Evolutionary conservation across 805 yeast species (phyloP).

Genomic region (Starmerella apicola): DNA sequence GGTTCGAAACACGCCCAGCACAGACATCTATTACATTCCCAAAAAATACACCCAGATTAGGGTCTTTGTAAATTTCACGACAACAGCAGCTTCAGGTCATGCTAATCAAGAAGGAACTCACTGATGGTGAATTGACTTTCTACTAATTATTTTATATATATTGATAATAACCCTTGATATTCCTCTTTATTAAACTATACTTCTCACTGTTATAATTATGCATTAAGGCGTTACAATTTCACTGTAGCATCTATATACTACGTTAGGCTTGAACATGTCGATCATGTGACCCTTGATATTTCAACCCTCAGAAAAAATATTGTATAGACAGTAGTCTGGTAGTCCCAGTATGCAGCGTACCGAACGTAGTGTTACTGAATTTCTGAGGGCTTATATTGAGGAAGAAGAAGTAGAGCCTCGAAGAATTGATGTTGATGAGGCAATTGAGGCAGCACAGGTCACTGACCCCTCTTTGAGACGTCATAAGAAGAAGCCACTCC

Average conservation of each 20-base stretch:
- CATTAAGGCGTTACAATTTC: no score
- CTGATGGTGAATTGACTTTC: no score
- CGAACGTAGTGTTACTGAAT: conserved; percentile 22
- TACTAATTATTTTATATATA: no score
- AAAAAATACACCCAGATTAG: no score
- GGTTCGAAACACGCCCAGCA: conserved; percentile 5
- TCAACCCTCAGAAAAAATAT: neutral
- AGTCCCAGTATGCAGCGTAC: conserved; percentile 21
- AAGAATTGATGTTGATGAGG: conserved; percentile 14
- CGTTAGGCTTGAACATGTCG: neutral
- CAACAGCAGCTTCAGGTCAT: no score
- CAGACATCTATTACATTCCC: no score
- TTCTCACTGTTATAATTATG: no score
- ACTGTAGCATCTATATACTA: no score
- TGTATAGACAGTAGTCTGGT: neutral
- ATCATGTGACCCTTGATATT: neutral
- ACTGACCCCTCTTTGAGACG: conserved; percentile 58
- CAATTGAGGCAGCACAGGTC: conserved; percentile 35
- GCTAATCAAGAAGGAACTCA: no score
- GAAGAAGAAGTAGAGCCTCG: conserved; percentile 31
- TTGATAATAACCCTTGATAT: no score
- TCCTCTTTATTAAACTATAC: no score
- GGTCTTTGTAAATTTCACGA: no score
- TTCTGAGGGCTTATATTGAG: conserved; percentile 22
- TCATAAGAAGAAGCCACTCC: conserved; percentile 51